Evolutionary conservation across 2,329 filamentous ascomycete species (phyloP).

Genomic region (Aspergillus sclerotialis): DNA sequence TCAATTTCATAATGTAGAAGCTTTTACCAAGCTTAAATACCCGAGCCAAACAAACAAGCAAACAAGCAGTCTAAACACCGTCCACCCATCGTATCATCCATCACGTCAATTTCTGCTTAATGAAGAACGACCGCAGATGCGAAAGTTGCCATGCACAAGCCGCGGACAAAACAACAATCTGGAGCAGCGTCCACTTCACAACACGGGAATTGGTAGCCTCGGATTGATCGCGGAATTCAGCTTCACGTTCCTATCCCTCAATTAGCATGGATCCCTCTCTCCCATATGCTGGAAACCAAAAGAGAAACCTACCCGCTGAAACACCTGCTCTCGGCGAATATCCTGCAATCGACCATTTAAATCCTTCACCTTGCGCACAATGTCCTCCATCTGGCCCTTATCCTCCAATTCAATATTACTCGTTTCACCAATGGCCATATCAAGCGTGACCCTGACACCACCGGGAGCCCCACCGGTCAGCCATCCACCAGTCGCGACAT

Average conservation of each 20-base stretch:
- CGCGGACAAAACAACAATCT: constrained; percentile 72
- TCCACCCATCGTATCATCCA: too few relatives aligned
- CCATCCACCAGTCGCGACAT: constrained; percentile 63
- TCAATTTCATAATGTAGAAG: too few relatives aligned
- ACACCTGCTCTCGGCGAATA: constrained; percentile 89
- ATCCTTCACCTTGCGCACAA: constrained; percentile 81
- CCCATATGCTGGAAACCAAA: too few relatives aligned
- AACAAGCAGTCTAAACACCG: too few relatives aligned
- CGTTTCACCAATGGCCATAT: constrained; percentile 90
- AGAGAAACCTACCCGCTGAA: constrained; percentile 71
- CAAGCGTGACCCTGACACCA: constrained; percentile 75
- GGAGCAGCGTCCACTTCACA: constrained; percentile 87
- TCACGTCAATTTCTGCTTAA: constrained; percentile 98
- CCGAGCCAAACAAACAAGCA: too few relatives aligned
- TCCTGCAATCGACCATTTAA: constrained; percentile 81
- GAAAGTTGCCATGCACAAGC: constrained; percentile 97
- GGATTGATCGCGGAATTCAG: constrained; percentile 96
- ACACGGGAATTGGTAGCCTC: constrained; percentile 88
- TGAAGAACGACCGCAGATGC: constrained; percentile 94
- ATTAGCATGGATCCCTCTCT: background rate
- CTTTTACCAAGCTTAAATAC: too few relatives aligned
- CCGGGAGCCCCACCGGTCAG: constrained; percentile 61
- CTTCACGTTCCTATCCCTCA: constrained; percentile 72
- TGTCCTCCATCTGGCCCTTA: constrained; percentile 85
- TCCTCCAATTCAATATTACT: constrained; percentile 89